Percentiles rank a stretch among this genome's conserved stretches.
phyloP scores from a whole-genome alignment of 2,329 filamentous ascomycete species.

The Xylariaceae sp. region DNA sequence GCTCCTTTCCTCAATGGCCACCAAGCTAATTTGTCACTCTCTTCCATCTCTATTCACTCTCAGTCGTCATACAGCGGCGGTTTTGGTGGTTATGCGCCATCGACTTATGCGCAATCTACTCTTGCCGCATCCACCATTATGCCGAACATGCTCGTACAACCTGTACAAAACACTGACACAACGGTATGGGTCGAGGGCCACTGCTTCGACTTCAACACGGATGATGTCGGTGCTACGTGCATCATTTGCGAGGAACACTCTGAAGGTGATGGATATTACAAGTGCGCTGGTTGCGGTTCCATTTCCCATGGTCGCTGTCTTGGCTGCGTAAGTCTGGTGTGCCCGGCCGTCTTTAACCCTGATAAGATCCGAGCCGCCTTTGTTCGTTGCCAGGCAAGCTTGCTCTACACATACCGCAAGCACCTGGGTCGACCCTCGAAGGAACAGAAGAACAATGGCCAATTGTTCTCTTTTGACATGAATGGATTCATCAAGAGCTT shows the following conservation, averaged over 20 bases:
- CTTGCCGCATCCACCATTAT: conserved; percentile 80
- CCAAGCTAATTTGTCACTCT: conserved; percentile 54
- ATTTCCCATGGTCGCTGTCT: conserved; percentile 56
- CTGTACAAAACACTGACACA: conserved; percentile 71
- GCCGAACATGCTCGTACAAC: conserved; percentile 76
- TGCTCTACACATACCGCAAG: conserved; percentile 63
- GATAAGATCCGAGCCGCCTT: conserved; percentile 60
- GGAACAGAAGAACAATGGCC: conserved; percentile 56
- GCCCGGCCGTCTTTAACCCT: conserved; percentile 55
- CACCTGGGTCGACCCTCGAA: conserved; percentile 54
- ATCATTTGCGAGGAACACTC: conserved; percentile 72
- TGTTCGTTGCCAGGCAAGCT: conserved; percentile 59
- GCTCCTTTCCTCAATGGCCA: conserved; percentile 68
- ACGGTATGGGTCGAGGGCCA: conserved; percentile 82
- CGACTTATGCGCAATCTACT: conserved; percentile 80
- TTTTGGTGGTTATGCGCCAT: conserved; percentile 72
- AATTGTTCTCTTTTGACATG: conserved; percentile 61
- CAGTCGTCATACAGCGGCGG: conserved; percentile 63
- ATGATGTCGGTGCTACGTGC: conserved; percentile 58
- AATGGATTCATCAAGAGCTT: conserved; percentile 59
- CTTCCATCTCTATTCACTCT: conserved; percentile 56
- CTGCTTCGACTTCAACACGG: conserved; percentile 62
- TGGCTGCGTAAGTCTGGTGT: conserved; percentile 59
- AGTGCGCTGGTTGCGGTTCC: conserved; percentile 60
- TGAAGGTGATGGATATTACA: conserved; percentile 67